Evolutionary conservation across 2,329 filamentous ascomycete species (phyloP), one percentile per base, ranked within the genome.

Genomic region (Beauveria sp.): DNA sequence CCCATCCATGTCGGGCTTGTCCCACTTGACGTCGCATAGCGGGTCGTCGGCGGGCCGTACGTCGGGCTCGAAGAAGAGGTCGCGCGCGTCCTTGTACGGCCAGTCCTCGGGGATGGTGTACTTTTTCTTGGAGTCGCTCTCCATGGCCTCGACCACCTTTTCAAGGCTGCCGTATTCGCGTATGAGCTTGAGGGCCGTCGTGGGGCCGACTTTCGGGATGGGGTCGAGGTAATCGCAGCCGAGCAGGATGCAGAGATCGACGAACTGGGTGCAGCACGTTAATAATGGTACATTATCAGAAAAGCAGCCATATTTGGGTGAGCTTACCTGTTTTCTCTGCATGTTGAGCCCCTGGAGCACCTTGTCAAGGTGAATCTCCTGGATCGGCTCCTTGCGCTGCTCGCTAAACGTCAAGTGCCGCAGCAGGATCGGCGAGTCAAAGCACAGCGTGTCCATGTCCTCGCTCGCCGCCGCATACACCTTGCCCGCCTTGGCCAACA

Each of bases 401-500:
- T 99, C 95, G 72, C 91, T 96, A 74, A 97, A 98, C 2, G 95
- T 99, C 65, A 99, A 83, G 76, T 99, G 93, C 55, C 95, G 85
- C 66, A 99, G 79, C 52, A 99, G 79, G 63, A 99, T 93, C 0
- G 95, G 95, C 57, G 93, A 83, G 70, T 97, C 87, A 75, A 99
- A 99, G 70, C 93, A 98, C 61, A 99, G 79, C 0, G 95, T 99
- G 72, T 99, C 95, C 95, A 99, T 99, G 76, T 99, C 95, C 77
- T 99, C 95, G 66, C 90, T 96, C 3, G 95, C 95, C 22, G 95
- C 95, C 3, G 93, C 95, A 73, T 96, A 99, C 57, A 99, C 95
- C 77, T 98, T 98, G 43, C 92, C 93, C 5, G 90, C 93, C 64
- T 89, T 83, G 1, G 95, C 95, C 64, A 99, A 81, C 46, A 88